A percentile compares a stretch with the other conserved stretches of the same genome.
Evolutionary conservation across 2,329 filamentous ascomycete species (phyloP).

Genomic region (Monosporascus sp.): DNA sequence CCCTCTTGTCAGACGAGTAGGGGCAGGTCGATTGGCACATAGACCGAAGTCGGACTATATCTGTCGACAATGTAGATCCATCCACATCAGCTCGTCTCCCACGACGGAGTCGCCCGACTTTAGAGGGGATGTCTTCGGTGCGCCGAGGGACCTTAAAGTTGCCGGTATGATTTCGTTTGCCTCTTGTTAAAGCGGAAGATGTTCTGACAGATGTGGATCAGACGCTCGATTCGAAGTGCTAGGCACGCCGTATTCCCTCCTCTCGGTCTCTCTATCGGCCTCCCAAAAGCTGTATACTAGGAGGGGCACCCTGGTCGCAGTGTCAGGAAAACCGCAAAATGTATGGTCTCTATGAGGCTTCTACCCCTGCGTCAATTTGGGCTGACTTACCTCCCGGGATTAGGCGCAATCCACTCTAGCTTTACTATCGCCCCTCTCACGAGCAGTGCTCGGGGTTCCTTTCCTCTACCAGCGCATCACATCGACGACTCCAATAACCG

Average conservation of each 20-base stretch:
- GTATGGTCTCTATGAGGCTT: slow-evolving; percentile 40
- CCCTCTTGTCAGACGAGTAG: slow-evolving; percentile 19
- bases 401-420: slow-evolving; percentile 87
- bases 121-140: slow-evolving; percentile 52
- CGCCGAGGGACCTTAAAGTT: slow-evolving; percentile 40
- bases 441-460: slow-evolving; percentile 77
- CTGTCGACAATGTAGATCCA: slow-evolving; percentile 52
- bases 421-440: slow-evolving; percentile 74
- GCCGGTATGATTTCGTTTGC: slow-evolving; percentile 38
- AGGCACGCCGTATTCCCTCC: slow-evolving; percentile 84
- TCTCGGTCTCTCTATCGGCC: slow-evolving; percentile 87
- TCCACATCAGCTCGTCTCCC: slow-evolving; percentile 59
- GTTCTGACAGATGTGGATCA: slow-evolving; percentile 29
- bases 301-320: slow-evolving; percentile 81
- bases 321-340: slow-evolving; percentile 88
- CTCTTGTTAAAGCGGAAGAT: not conserved
- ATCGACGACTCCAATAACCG: slow-evolving; percentile 81
- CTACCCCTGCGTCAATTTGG: not conserved
- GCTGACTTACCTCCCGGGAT: not conserved
- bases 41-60: slow-evolving; percentile 29
- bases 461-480: slow-evolving; percentile 93
- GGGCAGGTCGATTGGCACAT: slow-evolving; percentile 14
- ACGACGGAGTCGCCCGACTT: slow-evolving; percentile 49
- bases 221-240: slow-evolving; percentile 94
- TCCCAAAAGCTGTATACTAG: slow-evolving; percentile 92